A percentile compares a stretch with the other conserved stretches of the same genome.
These are phyloP conservation scores for Penicillium egyptiacum DNA, from an alignment of 495 filamentous ascomycete species.

Conservation along the genomic window DNA sequence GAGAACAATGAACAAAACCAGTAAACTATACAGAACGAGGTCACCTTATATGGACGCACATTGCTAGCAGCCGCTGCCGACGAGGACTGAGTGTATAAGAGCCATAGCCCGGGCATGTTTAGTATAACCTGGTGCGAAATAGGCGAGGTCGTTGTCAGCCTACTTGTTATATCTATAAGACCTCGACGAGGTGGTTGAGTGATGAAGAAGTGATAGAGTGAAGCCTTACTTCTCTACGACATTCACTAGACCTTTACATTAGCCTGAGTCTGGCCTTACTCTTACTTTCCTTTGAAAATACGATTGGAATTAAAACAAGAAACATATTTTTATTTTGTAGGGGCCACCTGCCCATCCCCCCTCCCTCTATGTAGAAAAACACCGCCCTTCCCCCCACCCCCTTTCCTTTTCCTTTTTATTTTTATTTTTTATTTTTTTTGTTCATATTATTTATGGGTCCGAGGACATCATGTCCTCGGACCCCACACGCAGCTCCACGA, in stretches of 20 bases:
- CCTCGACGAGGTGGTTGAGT: not conserved
- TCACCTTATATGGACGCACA: not conserved
- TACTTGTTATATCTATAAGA: not conserved
- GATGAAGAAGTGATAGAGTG: not conserved
- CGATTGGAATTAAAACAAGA: not conserved
- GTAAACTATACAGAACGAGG: not conserved
- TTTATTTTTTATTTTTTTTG: not conserved
- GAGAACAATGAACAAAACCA: not conserved
- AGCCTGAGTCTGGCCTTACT: not conserved
- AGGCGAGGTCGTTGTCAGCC: not conserved
- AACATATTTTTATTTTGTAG: not conserved
- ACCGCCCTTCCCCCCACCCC: not conserved
- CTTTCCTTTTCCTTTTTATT: not conserved
- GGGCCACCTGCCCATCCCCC: not conserved
- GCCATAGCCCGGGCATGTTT: not conserved
- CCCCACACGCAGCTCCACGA: constrained; percentile 46
- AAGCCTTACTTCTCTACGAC: not conserved
- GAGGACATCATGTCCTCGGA: constrained; percentile 39
- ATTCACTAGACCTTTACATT: not conserved
- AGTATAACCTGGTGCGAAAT: not conserved
- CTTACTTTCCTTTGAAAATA: not conserved
- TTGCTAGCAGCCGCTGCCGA: not conserved
- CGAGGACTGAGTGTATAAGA: not conserved
- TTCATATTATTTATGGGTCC: constrained; percentile 19
- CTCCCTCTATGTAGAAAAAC: not conserved